Conservation (phyloP, 1,284 basidiomycete genomes). For the Malassezia sympodialis region DNA sequence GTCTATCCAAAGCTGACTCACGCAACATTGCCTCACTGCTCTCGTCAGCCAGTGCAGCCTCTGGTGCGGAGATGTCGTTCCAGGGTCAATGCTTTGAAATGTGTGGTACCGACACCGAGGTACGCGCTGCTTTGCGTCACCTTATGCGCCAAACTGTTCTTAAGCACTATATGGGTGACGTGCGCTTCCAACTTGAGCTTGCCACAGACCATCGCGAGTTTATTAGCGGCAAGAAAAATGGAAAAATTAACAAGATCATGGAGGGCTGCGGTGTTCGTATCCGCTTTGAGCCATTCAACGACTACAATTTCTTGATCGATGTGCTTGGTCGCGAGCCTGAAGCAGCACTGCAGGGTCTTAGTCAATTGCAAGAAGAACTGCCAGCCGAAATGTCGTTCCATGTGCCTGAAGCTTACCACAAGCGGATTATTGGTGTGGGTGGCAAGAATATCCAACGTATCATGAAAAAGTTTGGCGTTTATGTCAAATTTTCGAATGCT, state of each 20-base stretch:
- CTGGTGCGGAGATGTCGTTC: constrained; percentile 89
- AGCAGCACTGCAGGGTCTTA: constrained; percentile 75
- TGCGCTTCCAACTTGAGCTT: constrained; percentile 95
- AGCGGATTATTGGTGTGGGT: constrained; percentile 96
- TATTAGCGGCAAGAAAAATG: constrained; percentile 55
- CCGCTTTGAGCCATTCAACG: constrained; percentile 98
- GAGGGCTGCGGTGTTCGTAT: constrained; percentile 69
- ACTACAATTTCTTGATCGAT: constrained; percentile 97
- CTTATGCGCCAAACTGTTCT: constrained; percentile 81
- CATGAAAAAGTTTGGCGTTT: constrained; percentile 99
- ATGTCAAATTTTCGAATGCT: constrained; percentile 98
- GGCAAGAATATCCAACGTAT: constrained; percentile 97
- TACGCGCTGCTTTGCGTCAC: constrained; percentile 72
- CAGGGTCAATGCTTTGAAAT: constrained; percentile 96
- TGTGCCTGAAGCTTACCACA: constrained; percentile 95
- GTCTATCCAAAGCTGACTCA: constrained; percentile 69
- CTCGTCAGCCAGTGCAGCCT: constrained; percentile 72
- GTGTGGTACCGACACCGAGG: constrained; percentile 88
- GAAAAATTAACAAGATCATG: constrained; percentile 53
- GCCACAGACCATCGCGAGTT: constrained; percentile 97
- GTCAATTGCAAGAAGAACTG: constrained; percentile 84
- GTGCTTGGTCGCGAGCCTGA: constrained; percentile 51
- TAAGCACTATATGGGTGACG: constrained; percentile 90
- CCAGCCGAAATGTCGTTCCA: constrained; percentile 99
- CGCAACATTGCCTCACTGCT: constrained; percentile 73